Evolutionary conservation across 176 grass and related monocot genomes (phyloP).

Genomic region (Poa annua): DNA sequence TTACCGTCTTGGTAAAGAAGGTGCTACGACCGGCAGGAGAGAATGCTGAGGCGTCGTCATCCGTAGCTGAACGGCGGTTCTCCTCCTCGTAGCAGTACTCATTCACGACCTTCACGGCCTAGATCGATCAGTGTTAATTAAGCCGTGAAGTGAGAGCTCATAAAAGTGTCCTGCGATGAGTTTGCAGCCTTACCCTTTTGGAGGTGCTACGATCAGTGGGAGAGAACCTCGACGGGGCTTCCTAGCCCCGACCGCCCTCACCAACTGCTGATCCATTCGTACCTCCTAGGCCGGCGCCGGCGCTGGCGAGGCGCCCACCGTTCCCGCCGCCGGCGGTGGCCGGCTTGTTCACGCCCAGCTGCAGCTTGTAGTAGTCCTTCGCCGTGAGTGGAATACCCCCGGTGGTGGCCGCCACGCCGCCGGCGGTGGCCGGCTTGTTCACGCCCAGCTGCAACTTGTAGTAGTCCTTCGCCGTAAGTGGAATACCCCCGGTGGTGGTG

Average conservation of each 20-base stretch:
- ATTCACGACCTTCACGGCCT: not conserved
- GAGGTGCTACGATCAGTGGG: not conserved
- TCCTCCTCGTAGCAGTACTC: not conserved
- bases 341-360: not conserved
- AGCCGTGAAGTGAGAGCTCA: not conserved
- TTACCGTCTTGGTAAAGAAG: too few species aligned
- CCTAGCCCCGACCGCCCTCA: not conserved
- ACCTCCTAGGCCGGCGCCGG: not conserved
- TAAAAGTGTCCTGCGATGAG: not conserved
- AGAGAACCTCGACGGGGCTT: not conserved
- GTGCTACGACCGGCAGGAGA: too few species aligned
- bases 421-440: not conserved
- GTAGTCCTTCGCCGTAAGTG: not conserved
- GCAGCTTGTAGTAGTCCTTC: not conserved
- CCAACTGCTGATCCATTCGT: not conserved
- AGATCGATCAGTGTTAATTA: not conserved
- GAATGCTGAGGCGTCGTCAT: too few species aligned
- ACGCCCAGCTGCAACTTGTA: not conserved
- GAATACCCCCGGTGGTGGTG: too few species aligned
- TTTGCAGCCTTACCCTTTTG: not conserved
- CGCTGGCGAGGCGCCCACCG: not conserved
- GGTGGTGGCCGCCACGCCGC: not conserved
- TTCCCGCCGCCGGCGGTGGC: not conserved
- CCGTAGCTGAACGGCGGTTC: too few species aligned
- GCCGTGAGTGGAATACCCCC: too few species aligned